Base-by-base conservation (phyloP, 1,139 yeast species). In the Blastobotrys persicus region DNA sequence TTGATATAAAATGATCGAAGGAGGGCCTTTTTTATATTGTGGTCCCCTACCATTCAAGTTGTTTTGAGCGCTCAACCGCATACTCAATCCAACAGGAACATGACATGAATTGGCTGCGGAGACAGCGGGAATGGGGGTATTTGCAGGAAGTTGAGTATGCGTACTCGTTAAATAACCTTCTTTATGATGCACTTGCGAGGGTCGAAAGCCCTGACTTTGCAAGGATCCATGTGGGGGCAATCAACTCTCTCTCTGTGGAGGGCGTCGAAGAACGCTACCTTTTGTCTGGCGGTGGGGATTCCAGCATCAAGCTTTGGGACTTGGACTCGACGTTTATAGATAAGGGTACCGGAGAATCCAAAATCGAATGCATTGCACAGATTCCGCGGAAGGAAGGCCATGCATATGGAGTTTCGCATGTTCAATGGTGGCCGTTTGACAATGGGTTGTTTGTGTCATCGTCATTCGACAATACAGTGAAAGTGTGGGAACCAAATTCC, bases 401-500 rank as follows among this genome's bases (percentile, higher is more conserved):
- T 63, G 67, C 70, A 20, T 88, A 76, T 64, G 96, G 96, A 0
- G 73, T 89, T 0, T 85, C 95, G 0, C 71, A 79, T 14, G 73
- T 88, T 1, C 75, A 77, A 59, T 91, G 98, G 97, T 91, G 95
- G 92, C 91, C 95, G 0, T 73, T 73, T 47, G 98, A 91, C 65
- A 81, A 83, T 20, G 97, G 96, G 1, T 76, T 91, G 81, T 89
- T 89, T 69, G 76, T 88, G 9, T 77, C 89, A 2, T 81, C 89
- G 0, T 87, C 96, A 0, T 88, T 83, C 63, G 98, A 91, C 63
- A 81, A 80, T 52, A 76, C 80, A 0, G 79, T 89, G 26, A 86
- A 84, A 55, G 74, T 88, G 0, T 91, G 96, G 95, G 96, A 88
- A 62, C 78, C 96, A 0, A 77, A 78, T 52, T 71, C 77, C 23